Evolutionary conservation across 2,329 filamentous ascomycete species (phyloP).

Genomic region (Dothistroma pini): DNA sequence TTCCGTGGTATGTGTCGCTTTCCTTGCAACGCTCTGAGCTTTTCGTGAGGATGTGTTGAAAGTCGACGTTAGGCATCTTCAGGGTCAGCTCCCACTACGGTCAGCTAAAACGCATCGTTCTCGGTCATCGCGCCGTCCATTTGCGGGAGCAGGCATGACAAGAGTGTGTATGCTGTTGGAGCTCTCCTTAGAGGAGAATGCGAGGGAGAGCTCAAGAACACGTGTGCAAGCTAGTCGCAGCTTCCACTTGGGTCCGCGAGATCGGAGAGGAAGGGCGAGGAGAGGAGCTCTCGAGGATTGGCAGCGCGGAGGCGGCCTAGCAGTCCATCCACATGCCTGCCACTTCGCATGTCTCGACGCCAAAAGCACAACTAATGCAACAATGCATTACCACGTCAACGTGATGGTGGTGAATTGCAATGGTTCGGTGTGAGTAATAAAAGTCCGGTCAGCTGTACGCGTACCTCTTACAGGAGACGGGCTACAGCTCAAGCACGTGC

Average conservation of each 20-base stretch:
- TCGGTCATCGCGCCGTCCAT: background rate
- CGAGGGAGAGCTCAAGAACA: too few relatives aligned
- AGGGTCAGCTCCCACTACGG: background rate
- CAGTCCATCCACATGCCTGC: background rate
- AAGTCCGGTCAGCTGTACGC: too few relatives aligned
- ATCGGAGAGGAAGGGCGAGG: background rate
- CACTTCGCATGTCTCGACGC: background rate
- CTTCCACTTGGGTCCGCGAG: background rate
- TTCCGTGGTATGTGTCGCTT: background rate
- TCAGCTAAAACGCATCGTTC: background rate
- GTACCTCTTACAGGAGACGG: too few relatives aligned
- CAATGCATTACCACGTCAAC: background rate
- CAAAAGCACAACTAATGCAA: background rate
- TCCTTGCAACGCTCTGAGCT: background rate
- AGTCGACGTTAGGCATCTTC: background rate
- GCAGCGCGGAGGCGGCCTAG: background rate
- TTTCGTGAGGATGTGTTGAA: background rate
- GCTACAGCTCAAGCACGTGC: background rate
- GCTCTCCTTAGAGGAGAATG: background rate
- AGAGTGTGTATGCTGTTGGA: background rate
- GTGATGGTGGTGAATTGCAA: background rate
- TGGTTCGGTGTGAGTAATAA: too few relatives aligned
- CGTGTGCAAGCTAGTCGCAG: background rate
- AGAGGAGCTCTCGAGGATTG: background rate
- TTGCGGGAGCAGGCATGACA: background rate